Percentiles rank a stretch among this genome's conserved stretches.
Conservation (phyloP, 1,284 basidiomycete species). For the Dichomitus squalens region DNA sequence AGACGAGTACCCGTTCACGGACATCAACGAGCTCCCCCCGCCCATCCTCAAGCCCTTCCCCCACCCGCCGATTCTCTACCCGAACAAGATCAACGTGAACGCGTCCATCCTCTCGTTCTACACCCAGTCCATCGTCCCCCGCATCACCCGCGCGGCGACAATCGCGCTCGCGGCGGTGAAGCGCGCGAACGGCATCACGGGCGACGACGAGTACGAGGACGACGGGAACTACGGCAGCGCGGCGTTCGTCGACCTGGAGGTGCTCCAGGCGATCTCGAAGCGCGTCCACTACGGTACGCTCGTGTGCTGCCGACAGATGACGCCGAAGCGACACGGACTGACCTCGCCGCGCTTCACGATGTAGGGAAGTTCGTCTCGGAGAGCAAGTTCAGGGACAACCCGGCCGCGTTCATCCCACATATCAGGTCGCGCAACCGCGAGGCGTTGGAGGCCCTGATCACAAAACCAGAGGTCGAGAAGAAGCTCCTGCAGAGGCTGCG, state of each 20-base stretch:
- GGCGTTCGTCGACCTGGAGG: conserved; percentile 92
- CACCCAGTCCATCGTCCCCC: conserved; percentile 77
- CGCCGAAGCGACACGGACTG: no score
- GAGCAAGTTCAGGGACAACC: conserved; percentile 88
- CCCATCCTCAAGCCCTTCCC: conserved; percentile 81
- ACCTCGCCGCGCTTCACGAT: neutral
- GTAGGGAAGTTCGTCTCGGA: conserved; percentile 98
- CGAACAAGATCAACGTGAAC: conserved; percentile 89
- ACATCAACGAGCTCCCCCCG: conserved; percentile 67
- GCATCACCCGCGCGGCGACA: conserved; percentile 76
- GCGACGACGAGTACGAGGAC: conserved; percentile 74
- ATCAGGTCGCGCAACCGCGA: conserved; percentile 79
- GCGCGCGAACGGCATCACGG: conserved; percentile 64
- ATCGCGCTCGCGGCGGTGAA: conserved; percentile 60
- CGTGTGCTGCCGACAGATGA: no score
- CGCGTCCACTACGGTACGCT: conserved; percentile 93
- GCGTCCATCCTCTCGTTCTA: conserved; percentile 90
- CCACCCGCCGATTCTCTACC: conserved; percentile 81
- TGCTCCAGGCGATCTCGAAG: conserved; percentile 92
- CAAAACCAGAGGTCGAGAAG: conserved; percentile 94
- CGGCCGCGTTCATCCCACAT: conserved; percentile 89
- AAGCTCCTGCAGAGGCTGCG: conserved; percentile 84
- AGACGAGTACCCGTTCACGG: conserved; percentile 96
- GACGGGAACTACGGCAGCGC: conserved; percentile 98
- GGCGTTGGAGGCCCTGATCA: conserved; percentile 86